A percentile compares a stretch with the other conserved stretches of the same genome.
Evolutionary conservation across 495 filamentous ascomycete genomes (phyloP).

Genomic region (Neurospora tetraspora): DNA sequence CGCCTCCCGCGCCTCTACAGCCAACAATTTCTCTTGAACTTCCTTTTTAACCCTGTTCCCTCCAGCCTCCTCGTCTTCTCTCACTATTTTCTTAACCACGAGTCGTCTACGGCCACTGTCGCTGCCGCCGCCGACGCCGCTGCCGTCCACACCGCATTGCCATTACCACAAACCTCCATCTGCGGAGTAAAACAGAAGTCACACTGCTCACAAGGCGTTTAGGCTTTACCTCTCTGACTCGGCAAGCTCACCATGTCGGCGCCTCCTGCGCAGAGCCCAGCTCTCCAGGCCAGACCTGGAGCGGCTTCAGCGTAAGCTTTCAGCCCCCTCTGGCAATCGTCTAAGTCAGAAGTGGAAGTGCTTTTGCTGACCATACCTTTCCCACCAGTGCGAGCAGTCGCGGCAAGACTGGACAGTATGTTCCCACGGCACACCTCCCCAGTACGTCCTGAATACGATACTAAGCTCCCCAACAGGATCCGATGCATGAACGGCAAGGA

Average conservation of each 20-base stretch:
- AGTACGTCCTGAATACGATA: neutral
- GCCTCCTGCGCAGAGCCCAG: neutral
- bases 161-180: neutral
- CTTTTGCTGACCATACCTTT: neutral
- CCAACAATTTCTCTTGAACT: neutral
- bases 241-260: neutral
- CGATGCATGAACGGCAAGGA: conserved; percentile 39
- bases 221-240: neutral
- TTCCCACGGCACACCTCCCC: neutral
- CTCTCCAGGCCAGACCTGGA: neutral
- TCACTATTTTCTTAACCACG: neutral
- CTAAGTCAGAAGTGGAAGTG: neutral
- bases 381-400: neutral
- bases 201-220: neutral
- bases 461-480: conserved; percentile 25
- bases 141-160: neutral
- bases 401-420: neutral
- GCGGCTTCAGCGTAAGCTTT: neutral
- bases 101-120: neutral
- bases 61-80: neutral
- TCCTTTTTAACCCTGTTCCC: neutral
- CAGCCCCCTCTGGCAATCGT: neutral
- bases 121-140: neutral
- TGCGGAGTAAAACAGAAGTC: neutral
- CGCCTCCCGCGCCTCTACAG: neutral